phyloP scores from a whole-genome alignment of 345 rosid genomes.

The Melaleuca alternifolia region DNA sequence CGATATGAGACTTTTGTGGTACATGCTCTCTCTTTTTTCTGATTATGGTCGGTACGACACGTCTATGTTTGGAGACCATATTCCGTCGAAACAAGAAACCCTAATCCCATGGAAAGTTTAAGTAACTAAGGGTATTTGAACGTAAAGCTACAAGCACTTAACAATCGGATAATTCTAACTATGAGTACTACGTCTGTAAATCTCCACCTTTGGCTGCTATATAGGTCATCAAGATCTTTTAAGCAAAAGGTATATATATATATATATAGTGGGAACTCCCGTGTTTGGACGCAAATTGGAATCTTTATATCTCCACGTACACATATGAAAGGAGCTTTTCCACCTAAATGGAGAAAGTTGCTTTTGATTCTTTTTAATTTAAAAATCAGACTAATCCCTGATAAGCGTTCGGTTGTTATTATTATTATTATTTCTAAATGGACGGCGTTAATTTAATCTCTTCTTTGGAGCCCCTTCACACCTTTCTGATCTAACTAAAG shows the following conservation, averaged over 20 bases:
- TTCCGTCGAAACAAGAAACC: neutral
- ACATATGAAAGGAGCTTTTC: neutral
- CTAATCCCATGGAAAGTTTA: neutral
- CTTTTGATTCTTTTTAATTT: neutral
- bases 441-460: neutral
- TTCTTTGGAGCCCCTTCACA: neutral
- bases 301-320: neutral
- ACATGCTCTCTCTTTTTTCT: neutral
- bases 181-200: neutral
- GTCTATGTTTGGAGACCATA: neutral
- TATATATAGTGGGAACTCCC: neutral
- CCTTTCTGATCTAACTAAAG: neutral
- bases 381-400: neutral
- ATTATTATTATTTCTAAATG: neutral
- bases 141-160: neutral
- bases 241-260: neutral
- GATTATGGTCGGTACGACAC: neutral
- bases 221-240: neutral
- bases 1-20: neutral
- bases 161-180: neutral
- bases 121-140: neutral
- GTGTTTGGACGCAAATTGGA: neutral
- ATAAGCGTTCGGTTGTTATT: neutral
- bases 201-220: neutral
- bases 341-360: neutral